Base-by-base conservation (phyloP, 1,284 basidiomycete species). In the Omphalotus olearius region DNA sequence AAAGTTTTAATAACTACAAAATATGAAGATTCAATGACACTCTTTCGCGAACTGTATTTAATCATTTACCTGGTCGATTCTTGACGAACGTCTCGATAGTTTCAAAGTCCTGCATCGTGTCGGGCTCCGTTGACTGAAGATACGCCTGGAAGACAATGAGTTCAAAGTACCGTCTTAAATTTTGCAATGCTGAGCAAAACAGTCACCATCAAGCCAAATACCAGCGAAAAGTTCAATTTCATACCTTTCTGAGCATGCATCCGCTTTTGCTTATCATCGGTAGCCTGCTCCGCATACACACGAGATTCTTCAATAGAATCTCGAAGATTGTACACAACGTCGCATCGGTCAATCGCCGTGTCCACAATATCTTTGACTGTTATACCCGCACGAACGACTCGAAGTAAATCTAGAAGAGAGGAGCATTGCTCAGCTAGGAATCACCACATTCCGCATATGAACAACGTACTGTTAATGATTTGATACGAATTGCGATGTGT, bases 71-170 rank as follows among this genome's bases (percentile, higher is more conserved):
- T 58, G 93, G 93, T 38, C 90, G 76, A 57, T 82, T 81, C 64
- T 87, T 83, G 33, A 96, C 85, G 59, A 88, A 97, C 2, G 75
- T 79, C 61, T 90, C 91, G 45, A 97, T 88, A 2, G 78, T 83
- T 59, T 88, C 85, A 41, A 91, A 83, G 6, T 86, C 82, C 47
- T 81, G 71, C 64, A 92, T 78, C 1, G 88, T 91, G 63, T 94
- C 91, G 0, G 92, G 91, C 56, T 84, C 78, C 0, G 82, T 89
- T 14, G 92, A 91, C 60, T 91, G 88, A 25, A 99, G 77, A 66
- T 97, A 99, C 0, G 94, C 88, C 66, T 96, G 92, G 74, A 99
- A 98, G 28, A 97, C 80, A 56, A 98, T 86, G 17, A 99, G 79
- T 65, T 91, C 85, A 58, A 94, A 97, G 70, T 98, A 98, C 58